These are phyloP conservation scores for Juglanconis oblonga DNA, from an alignment of 2,329 filamentous ascomycete genomes.

Conservation along the genomic window DNA sequence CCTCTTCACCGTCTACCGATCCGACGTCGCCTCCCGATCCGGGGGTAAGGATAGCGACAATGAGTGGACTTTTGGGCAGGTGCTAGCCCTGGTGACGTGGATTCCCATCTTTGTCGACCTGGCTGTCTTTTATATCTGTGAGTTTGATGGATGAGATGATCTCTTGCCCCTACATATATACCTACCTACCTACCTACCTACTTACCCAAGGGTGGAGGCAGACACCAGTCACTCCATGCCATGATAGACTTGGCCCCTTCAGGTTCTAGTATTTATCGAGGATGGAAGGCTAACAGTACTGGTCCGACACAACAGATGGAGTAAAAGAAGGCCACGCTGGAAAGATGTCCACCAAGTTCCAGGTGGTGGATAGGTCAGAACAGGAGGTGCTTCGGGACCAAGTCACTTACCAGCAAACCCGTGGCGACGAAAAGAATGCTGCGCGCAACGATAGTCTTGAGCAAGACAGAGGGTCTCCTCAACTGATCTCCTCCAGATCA, in stretches of 20 bases:
- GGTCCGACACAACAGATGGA: not conserved
- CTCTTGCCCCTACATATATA: not conserved
- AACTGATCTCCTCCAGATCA: not conserved
- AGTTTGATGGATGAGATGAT: no score
- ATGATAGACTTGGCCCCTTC: no score
- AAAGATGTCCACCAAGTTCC: slow-evolving; percentile 1
- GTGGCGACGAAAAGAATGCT: not conserved
- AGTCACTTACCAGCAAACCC: not conserved
- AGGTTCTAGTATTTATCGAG: no score
- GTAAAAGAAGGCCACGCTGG: slow-evolving; percentile 1
- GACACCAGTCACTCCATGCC: no score
- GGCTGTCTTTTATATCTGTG: slow-evolving; percentile 25
- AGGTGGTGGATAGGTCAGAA: not conserved
- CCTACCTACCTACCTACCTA: no score
- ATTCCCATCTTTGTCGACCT: slow-evolving; percentile 27
- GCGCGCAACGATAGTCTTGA: not conserved
- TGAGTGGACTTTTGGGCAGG: slow-evolving; percentile 31
- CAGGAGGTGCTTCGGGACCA: not conserved
- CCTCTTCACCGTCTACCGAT: slow-evolving; percentile 26
- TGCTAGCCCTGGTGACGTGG: slow-evolving; percentile 29
- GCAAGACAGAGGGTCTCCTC: not conserved
- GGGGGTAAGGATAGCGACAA: slow-evolving; percentile 23
- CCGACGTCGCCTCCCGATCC: slow-evolving; percentile 19
- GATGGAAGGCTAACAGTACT: not conserved
- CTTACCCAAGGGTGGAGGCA: no score